Conservation (phyloP, 2,329 filamentous ascomycete species). For the Ceratocystis variospora region DNA sequence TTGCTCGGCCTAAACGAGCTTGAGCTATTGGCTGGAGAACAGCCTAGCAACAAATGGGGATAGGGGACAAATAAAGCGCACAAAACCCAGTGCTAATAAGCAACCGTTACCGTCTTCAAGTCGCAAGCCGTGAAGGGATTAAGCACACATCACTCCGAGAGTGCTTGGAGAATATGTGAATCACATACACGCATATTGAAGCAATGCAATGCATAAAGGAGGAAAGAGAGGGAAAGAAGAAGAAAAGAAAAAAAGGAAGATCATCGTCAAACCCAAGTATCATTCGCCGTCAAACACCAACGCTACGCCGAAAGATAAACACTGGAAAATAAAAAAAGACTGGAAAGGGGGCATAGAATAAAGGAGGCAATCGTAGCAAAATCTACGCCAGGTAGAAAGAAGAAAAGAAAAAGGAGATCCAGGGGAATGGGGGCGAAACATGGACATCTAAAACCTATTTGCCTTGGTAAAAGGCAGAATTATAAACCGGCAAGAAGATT, state of each 20-base stretch:
- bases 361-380: not conserved
- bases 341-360: not conserved
- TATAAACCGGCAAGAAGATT: not conserved
- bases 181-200: not conserved
- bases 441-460: constrained; percentile 2
- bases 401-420: constrained; percentile 1
- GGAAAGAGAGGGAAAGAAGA: not conserved
- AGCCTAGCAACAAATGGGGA: not conserved
- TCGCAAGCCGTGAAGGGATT: not conserved
- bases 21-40: not conserved
- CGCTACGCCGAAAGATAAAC: constrained; percentile 1
- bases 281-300: not conserved
- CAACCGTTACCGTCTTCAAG: not conserved
- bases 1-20: not conserved
- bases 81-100: not conserved
- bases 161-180: not conserved
- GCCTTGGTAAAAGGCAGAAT: not conserved
- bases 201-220: not conserved
- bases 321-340: not conserved
- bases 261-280: not conserved
- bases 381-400: constrained; percentile 6
- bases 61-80: not conserved
- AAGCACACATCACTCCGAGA: not conserved
- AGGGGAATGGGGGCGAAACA: not conserved
- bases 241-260: not conserved